A percentile compares a stretch with the other conserved stretches of the same genome.
Evolutionary conservation across 192 early-diverging fungal genomes (phyloP).

Genomic region (Rhizophagus sp.): DNA sequence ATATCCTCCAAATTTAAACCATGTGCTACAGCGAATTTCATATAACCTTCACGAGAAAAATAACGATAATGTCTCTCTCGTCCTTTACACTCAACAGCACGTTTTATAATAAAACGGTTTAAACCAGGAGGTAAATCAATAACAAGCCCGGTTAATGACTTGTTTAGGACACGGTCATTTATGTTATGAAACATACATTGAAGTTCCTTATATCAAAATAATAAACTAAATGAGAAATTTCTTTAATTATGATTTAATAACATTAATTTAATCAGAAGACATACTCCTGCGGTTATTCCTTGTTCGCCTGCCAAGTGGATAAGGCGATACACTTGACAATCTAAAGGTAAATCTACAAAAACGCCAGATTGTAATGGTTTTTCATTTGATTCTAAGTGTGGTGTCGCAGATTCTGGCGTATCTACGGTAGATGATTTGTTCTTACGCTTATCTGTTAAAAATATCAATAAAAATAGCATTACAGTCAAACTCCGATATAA

Average conservation of each 20-base stretch:
- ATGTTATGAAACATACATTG: slow-evolving; percentile 51
- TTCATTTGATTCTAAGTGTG: not conserved
- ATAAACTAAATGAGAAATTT: not conserved
- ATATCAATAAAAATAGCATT: slow-evolving; percentile 10
- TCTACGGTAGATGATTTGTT: not conserved
- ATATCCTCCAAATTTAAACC: slow-evolving; percentile 15
- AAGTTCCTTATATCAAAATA: slow-evolving; percentile 38
- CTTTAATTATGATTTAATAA: not conserved
- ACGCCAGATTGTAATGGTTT: not conserved
- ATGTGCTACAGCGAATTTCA: slow-evolving; percentile 28
- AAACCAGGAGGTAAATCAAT: slow-evolving; percentile 39
- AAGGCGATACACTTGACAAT: slow-evolving; percentile 63
- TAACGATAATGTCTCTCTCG: slow-evolving; percentile 66
- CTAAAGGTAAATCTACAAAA: slow-evolving; percentile 52
- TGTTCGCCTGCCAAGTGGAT: slow-evolving; percentile 49
- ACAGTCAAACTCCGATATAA: no score
- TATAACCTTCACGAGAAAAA: slow-evolving; percentile 45
- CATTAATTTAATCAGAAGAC: not conserved
- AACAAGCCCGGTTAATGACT: slow-evolving; percentile 47
- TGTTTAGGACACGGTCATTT: slow-evolving; percentile 48
- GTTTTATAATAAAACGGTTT: slow-evolving; percentile 36
- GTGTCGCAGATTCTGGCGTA: not conserved
- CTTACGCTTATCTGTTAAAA: not conserved
- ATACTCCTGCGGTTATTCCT: slow-evolving; percentile 55
- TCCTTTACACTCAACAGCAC: slow-evolving; percentile 62